These are phyloP conservation scores for Bruguiera hainesii DNA, from an alignment of 441 rosid species.

Conservation along the genomic window DNA sequence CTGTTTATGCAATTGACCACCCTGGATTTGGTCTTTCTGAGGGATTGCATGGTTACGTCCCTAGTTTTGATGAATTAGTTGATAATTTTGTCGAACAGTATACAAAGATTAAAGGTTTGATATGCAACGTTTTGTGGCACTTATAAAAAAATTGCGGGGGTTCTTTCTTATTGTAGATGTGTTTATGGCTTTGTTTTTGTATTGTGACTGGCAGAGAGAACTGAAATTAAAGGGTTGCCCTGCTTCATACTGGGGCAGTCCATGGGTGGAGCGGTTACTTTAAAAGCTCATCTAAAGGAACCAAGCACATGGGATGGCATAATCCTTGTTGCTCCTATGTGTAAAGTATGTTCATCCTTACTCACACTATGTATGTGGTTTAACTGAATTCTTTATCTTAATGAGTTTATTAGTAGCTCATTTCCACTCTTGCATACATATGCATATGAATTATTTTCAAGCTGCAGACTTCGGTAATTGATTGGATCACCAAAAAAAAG, in stretches of 20 bases:
- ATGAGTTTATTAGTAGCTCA: neutral
- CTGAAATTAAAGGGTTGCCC: constrained; percentile 68
- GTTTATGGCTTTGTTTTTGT: constrained; percentile 12
- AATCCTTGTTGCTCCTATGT: constrained; percentile 96
- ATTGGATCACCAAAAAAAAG: neutral
- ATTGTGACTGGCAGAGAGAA: constrained; percentile 43
- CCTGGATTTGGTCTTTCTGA: constrained; percentile 88
- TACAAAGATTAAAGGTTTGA: constrained; percentile 68
- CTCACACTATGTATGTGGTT: constrained; percentile 11
- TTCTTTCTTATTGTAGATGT: constrained; percentile 6
- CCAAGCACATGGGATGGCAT: constrained; percentile 75
- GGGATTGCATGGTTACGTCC: constrained; percentile 85
- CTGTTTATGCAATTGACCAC: constrained; percentile 80
- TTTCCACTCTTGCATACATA: neutral
- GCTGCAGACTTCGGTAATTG: constrained; percentile 9
- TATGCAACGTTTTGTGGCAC: neutral
- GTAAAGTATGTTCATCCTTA: constrained; percentile 62
- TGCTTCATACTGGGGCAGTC: constrained; percentile 84
- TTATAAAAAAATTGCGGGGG: neutral
- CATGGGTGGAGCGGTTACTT: constrained; percentile 94
- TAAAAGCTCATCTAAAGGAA: constrained; percentile 72
- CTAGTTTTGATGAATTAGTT: constrained; percentile 66
- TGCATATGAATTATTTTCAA: neutral
- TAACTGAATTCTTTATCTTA: neutral
- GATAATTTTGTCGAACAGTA: constrained; percentile 70